A percentile compares a stretch with the other conserved stretches of the same genome.
Conservation (phyloP, 176 grass and related monocot species). For the Panicum miliaceum region DNA sequence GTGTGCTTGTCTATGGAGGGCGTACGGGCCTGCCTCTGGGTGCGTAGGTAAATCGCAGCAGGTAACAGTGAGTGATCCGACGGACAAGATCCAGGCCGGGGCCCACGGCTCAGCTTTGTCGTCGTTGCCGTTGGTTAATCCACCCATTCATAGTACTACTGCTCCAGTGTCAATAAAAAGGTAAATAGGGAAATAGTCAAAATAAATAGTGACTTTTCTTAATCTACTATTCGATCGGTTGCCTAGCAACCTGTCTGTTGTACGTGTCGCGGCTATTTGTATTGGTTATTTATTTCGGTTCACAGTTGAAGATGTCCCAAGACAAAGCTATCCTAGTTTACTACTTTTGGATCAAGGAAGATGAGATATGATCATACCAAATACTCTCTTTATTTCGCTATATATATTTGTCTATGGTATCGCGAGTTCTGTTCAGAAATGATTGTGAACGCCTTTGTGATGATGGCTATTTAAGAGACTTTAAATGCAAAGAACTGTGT, state of each 20-base stretch:
- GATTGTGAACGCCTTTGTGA: not conserved
- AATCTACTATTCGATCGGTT: constrained; percentile 45
- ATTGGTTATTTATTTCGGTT: not conserved
- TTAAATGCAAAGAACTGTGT: not conserved
- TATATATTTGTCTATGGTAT: not conserved
- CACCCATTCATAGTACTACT: not conserved
- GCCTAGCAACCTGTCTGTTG: constrained; percentile 2
- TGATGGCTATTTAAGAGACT: not conserved
- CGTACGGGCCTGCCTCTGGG: constrained; percentile 28
- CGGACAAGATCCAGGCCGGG: constrained; percentile 10
- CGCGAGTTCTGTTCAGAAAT: not conserved
- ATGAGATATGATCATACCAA: not conserved
- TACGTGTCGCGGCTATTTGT: not conserved
- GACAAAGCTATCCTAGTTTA: not conserved
- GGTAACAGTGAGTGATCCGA: constrained; percentile 24
- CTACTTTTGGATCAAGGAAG: not conserved
- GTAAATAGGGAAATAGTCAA: constrained; percentile 43
- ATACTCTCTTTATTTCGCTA: not conserved
- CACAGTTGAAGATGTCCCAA: not conserved
- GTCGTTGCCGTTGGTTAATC: not conserved
- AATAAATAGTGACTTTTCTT: constrained; percentile 57
- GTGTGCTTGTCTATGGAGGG: constrained; percentile 32
- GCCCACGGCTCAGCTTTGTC: not conserved
- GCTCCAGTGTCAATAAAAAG: constrained; percentile 15
- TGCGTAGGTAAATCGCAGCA: constrained; percentile 23